phyloP scores from a whole-genome alignment of 1,139 yeast genomes.

The Candida sanyaensis region DNA sequence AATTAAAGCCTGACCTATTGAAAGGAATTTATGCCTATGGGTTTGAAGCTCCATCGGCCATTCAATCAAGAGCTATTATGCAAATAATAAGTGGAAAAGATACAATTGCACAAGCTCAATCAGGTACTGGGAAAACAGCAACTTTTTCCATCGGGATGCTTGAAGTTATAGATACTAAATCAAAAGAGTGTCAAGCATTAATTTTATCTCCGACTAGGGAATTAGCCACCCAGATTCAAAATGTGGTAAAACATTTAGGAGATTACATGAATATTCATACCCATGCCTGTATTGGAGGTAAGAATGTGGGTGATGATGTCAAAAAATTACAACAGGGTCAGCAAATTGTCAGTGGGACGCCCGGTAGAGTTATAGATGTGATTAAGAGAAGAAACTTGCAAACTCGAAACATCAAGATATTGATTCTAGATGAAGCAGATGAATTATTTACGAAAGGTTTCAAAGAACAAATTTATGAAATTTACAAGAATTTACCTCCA shows the following conservation, averaged over 20 bases:
- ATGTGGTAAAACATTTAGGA: constrained; percentile 81
- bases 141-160: constrained; percentile 92
- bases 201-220: constrained; percentile 96
- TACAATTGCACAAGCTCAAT: constrained; percentile 96
- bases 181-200: constrained; percentile 76
- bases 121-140: constrained; percentile 98
- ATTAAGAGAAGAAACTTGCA: constrained; percentile 71
- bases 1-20: constrained; percentile 63
- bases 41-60: constrained; percentile 91
- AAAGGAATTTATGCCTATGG: constrained; percentile 89
- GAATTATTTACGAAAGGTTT: constrained; percentile 89
- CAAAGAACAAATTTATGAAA: constrained; percentile 89
- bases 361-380: constrained; percentile 91
- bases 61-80: constrained; percentile 91
- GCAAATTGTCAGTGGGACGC: constrained; percentile 96
- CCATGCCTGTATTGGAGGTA: constrained; percentile 95
- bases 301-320: constrained; percentile 77
- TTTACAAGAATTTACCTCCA: constrained; percentile 77
- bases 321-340: constrained; percentile 74
- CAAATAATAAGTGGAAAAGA: constrained; percentile 91
- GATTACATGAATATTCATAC: constrained; percentile 82
- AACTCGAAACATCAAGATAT: constrained; percentile 74
- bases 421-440: constrained; percentile 93
- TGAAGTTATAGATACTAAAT: constrained; percentile 70
- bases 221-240: constrained; percentile 85